Base-by-base conservation (phyloP, 169 alveolate genomes). In the Plasmodium adleri region DNA sequence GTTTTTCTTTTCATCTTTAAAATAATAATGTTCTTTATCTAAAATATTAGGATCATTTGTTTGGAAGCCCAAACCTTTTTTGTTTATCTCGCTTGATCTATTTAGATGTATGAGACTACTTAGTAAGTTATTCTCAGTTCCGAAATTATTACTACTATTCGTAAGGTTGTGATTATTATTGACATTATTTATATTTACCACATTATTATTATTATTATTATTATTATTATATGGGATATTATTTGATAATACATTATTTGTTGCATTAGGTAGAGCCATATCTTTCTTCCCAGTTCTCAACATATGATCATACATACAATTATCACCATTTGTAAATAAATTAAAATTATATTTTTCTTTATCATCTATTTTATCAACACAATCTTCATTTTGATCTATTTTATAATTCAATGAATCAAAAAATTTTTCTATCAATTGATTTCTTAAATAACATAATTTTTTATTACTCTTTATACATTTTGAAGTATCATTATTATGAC, bases 341-440 rank as follows among this genome's bases (percentile, higher is more conserved):
- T 56, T 56, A 56, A 17, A 13, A 15, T 56, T 22, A 56, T 6
- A 56, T 56, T 56, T 56, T 15, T 66, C 89, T 56, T 62, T 67
- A 10, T 7, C 73, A 28, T 70, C 54, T 20, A 64, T 26, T 1
- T 8, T 63, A 15, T n/a, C 62, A 7, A 10, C 15, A 58, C n/a
- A 5, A 6, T 52, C 13, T 26, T 12, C 12, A 47, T 28, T 50
- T 9, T 12, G 62, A 15, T 54, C 39, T 1, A 50, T 26, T 8
- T 32, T 75, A 20, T 64, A 64, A 24, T 66, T 78, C n/a, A 78
- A 66, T 13, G 52, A 20, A 17, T 78, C 89, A 9, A 78, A 78
- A 28, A 78, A 64, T 39, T 32, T 66, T 26, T 78, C 89, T 7
- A 78, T 66, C 76, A 78, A 28, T 15, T 78, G 63, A 26, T 78